Conservation (phyloP, 1,284 basidiomycete genomes). For the Mycocalia duriaeana region DNA sequence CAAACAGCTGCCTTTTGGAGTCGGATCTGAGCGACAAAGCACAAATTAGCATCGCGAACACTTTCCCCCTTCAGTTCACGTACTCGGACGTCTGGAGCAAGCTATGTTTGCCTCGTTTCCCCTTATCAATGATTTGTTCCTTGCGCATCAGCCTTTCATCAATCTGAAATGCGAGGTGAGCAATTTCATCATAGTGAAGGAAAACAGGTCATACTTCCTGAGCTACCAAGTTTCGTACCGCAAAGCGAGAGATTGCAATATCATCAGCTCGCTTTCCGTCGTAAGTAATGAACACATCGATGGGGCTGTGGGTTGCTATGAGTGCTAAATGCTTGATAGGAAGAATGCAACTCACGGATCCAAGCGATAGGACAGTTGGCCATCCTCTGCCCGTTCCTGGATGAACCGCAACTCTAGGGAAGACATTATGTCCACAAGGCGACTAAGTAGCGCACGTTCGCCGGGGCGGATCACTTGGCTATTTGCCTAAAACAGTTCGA, state of each 20-base stretch:
- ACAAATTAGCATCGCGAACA: not conserved
- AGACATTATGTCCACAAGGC: conserved; percentile 88
- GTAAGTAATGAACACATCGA: conserved; percentile 95
- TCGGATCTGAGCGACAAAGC: conserved; percentile 1
- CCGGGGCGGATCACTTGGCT: conserved; percentile 83
- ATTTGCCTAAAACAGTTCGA: conserved; percentile 63
- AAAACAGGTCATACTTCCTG: conserved; percentile 62
- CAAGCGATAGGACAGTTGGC: conserved; percentile 84
- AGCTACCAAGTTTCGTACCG: conserved; percentile 87
- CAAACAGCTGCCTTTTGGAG: not conserved
- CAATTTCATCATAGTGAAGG: no score
- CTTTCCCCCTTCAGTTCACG: not conserved
- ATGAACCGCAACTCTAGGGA: conserved; percentile 84
- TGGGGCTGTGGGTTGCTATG: no score
- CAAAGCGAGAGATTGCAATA: conserved; percentile 83
- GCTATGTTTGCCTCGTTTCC: conserved; percentile 39
- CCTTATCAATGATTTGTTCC: conserved; percentile 47
- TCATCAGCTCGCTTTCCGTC: conserved; percentile 88
- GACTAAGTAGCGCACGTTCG: conserved; percentile 69
- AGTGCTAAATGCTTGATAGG: no score
- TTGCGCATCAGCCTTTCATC: conserved; percentile 64
- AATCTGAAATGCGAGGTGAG: conserved; percentile 59
- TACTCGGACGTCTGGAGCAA: conserved; percentile 27
- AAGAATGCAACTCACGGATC: conserved; percentile 73
- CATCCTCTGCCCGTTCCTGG: conserved; percentile 88